A percentile compares a stretch with the other conserved stretches of the same genome.
phyloP scores from a whole-genome alignment of 805 yeast genomes.

The Starmera amethionina region DNA sequence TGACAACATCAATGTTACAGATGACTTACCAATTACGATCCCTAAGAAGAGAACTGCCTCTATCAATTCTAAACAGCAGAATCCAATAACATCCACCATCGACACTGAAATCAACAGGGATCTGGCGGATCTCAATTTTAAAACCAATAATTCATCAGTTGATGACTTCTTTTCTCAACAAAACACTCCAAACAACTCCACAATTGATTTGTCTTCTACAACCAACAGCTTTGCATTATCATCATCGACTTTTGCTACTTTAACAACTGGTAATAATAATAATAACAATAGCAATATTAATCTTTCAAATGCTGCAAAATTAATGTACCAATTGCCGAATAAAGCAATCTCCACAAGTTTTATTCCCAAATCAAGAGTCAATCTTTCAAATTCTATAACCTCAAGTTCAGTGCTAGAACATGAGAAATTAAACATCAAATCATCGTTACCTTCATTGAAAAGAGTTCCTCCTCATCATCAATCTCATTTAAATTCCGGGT shows the following conservation, averaged over 20 bases:
- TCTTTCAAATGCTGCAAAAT: background rate
- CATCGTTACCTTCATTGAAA: background rate
- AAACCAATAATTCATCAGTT: slow-evolving; percentile 11
- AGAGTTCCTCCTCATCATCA: background rate
- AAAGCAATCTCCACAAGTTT: slow-evolving; percentile 13
- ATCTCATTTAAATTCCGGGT: too few relatives aligned
- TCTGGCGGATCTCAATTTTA: background rate
- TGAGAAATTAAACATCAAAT: background rate
- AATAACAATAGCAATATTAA: background rate
- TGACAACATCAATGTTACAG: slow-evolving; percentile 21
- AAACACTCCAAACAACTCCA: slow-evolving; percentile 1
- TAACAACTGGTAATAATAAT: too few relatives aligned
- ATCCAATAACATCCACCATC: slow-evolving; percentile 7
- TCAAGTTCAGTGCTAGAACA: background rate
- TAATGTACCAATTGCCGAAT: slow-evolving; percentile 3
- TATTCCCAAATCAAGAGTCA: slow-evolving; percentile 34
- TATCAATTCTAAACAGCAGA: slow-evolving; percentile 5
- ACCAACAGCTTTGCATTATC: background rate
- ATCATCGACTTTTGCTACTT: background rate
- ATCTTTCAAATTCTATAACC: slow-evolving; percentile 8
- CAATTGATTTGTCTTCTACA: background rate
- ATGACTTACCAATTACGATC: slow-evolving; percentile 16
- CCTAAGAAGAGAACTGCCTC: slow-evolving; percentile 6
- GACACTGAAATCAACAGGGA: slow-evolving; percentile 1
- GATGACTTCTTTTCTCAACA: slow-evolving; percentile 17